A percentile compares a stretch with the other conserved stretches of the same genome.
phyloP scores from a whole-genome alignment of 2,329 filamentous ascomycete species.

The Chrysoporthe deuterocubensis region DNA sequence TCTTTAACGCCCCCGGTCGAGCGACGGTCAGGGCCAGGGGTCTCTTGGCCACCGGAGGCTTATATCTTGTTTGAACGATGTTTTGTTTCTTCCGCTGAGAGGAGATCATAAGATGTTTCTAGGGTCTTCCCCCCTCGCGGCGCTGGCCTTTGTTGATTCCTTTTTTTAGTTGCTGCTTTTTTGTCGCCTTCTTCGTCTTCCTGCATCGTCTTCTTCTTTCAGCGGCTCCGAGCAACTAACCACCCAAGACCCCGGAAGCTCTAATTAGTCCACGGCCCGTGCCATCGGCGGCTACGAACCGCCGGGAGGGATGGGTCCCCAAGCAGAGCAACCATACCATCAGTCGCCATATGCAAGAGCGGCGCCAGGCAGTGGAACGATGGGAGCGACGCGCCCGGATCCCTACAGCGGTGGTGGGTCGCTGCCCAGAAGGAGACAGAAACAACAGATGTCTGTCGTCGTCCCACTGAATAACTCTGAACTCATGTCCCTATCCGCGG shows the following conservation, averaged over 20 bases:
- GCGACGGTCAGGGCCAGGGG: constrained; percentile 8
- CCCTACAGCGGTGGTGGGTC: background rate
- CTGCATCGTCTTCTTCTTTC: background rate
- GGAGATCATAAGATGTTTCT: background rate
- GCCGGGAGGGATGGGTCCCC: constrained; percentile 23
- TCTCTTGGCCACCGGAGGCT: constrained; percentile 15
- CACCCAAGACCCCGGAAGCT: constrained; percentile 19
- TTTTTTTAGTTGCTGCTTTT: constrained; percentile 11
- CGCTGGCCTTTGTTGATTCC: constrained; percentile 8
- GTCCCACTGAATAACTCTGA: constrained; percentile 22
- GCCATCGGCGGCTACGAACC: constrained; percentile 28
- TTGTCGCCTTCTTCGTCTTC: background rate
- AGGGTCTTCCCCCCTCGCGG: background rate
- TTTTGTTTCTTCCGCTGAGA: constrained; percentile 22
- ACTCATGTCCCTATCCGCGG: constrained; percentile 23
- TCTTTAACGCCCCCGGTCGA: constrained; percentile 16
- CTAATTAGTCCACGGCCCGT: constrained; percentile 8
- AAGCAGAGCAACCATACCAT: constrained; percentile 6
- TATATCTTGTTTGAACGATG: constrained; percentile 24
- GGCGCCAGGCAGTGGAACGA: constrained; percentile 14
- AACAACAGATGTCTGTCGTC: constrained; percentile 18
- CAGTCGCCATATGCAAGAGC: constrained; percentile 22
- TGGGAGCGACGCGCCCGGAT: constrained; percentile 12
- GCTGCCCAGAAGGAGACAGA: background rate
- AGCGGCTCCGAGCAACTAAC: background rate